phyloP scores from a whole-genome alignment of 768 basidiomycete genomes.

The Chiua virens region DNA sequence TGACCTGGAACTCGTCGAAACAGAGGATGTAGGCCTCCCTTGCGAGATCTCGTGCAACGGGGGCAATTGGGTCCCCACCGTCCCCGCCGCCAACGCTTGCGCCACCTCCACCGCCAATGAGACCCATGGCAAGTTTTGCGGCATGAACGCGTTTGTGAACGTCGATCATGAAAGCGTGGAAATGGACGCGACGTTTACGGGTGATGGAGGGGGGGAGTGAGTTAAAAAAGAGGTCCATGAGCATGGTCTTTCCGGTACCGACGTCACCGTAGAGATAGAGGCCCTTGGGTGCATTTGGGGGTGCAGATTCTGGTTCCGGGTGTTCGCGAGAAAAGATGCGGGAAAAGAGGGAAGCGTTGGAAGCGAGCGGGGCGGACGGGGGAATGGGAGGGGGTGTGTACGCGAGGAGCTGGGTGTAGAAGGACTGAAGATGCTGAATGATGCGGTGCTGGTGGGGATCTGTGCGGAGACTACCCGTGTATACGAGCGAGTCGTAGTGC shows the following conservation, averaged over 20 bases:
- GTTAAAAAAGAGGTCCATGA: slow-evolving; percentile 97
- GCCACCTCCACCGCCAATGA: slow-evolving; percentile 40
- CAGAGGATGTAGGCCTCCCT: slow-evolving; percentile 83
- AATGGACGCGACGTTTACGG: slow-evolving; percentile 88
- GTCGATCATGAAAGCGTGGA: slow-evolving; percentile 99
- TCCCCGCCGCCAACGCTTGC: slow-evolving; percentile 26
- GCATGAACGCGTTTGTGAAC: slow-evolving; percentile 92
- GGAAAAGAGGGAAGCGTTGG: slow-evolving; percentile 16
- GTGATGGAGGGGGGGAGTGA: slow-evolving; percentile 67
- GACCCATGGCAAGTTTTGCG: slow-evolving; percentile 70
- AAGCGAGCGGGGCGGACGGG: slow-evolving; percentile 14
- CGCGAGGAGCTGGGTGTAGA: slow-evolving; percentile 66
- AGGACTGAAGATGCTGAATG: slow-evolving; percentile 74
- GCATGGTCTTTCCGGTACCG: slow-evolving; percentile 97
- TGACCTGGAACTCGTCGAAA: slow-evolving; percentile 99
- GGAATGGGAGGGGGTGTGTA: slow-evolving; percentile 74
- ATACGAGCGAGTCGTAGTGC: slow-evolving; percentile 50
- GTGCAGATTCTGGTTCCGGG: slow-evolving; percentile 33
- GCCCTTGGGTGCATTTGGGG: slow-evolving; percentile 70
- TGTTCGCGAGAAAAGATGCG: slow-evolving; percentile 31
- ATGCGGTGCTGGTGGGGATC: slow-evolving; percentile 87
- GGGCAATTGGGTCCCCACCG: slow-evolving; percentile 76
- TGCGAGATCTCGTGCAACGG: slow-evolving; percentile 86
- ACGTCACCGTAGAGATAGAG: slow-evolving; percentile 96
- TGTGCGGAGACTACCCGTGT: slow-evolving; percentile 54